Conservation (phyloP, 371 early-diverging fungal species). For the Blyttiomyces sp. region DNA sequence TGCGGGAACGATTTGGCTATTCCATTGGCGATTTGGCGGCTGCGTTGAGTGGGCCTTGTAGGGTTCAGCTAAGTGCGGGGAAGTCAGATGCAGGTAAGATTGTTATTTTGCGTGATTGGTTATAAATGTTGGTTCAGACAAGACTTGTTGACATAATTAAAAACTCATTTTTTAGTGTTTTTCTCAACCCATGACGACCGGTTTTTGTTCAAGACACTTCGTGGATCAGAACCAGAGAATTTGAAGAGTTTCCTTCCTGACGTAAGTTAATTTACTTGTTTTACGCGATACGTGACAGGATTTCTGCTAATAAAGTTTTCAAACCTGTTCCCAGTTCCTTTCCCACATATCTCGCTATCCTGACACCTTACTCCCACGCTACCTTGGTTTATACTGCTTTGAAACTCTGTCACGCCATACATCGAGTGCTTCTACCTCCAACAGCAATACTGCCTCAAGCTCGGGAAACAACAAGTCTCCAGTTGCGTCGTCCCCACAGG, state of each 20-base stretch:
- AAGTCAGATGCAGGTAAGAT: conserved; percentile 49
- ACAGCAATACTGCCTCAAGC: background rate
- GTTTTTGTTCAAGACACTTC: conserved; percentile 55
- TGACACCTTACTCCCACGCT: conserved; percentile 53
- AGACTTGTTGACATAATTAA: background rate
- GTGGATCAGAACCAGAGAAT: conserved; percentile 53
- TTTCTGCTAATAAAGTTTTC: background rate
- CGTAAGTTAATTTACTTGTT: conserved; percentile 1
- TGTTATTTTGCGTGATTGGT: no score
- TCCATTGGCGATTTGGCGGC: conserved; percentile 41
- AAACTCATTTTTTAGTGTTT: conserved; percentile 33
- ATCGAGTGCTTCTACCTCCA: background rate
- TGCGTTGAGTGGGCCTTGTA: conserved; percentile 37
- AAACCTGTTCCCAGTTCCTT: conserved; percentile 34
- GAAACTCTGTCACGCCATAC: conserved; percentile 27
- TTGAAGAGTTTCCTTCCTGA: conserved; percentile 45
- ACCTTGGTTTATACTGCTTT: conserved; percentile 57
- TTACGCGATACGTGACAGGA: background rate
- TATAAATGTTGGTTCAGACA: background rate
- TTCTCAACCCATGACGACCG: conserved; percentile 45
- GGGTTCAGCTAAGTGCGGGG: conserved; percentile 42
- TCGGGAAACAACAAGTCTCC: background rate
- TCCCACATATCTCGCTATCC: conserved; percentile 40
- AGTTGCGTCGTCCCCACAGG: no score
- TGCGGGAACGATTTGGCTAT: conserved; percentile 47